Base-by-base conservation (phyloP, 1,284 basidiomycete species). In the Schizophyllum amplum region DNA sequence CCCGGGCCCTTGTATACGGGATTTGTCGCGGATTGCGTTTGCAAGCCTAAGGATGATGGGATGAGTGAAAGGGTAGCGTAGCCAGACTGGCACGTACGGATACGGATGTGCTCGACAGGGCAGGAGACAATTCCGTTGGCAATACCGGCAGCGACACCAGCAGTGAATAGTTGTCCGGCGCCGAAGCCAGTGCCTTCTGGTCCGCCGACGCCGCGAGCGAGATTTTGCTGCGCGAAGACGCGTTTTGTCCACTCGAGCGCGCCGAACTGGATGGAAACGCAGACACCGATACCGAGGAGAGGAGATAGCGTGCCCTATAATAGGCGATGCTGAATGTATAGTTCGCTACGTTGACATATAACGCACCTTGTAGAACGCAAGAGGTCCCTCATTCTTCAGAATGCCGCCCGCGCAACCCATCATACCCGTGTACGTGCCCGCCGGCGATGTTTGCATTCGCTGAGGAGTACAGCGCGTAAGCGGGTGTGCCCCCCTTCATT, bases 61-160 rank as follows among this genome's bases (percentile, higher is more conserved):
- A 46, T 27, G 23, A 13, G 55, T 57, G 13, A 52, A 47, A n/a
- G 20, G 47, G 54, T 49, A 47, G 17, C 52, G 47, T 61, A 51
- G 27, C 46, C 48, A 13, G 48, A n/a, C 22, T 57, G 49, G 17
- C 60, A 79, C 90, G 68, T 64, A 88, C 95, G 89, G 65, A 98
- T 98, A 77, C 96, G 90, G 66, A 98, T 94, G 68, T 98, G 94
- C 71, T 99, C 96, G 13, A 99, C 94, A 1, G 96, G 96, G 1
- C 94, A 93, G 0, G 94, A 95, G 20, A 98, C 92, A 56, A 95
- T 79, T 49, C 90, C 88, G 69, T 98, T 99, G 15, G 93, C 89
- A 22, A 98, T 71, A 33, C 96, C 95, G 23, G 94, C 95, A 25
- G 83, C 73, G 1, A 92, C 84, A 61, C 95, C 95, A 4, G 93